Conservation (phyloP, 306 rosid genomes). For the Ochetophila trinervis region DNA sequence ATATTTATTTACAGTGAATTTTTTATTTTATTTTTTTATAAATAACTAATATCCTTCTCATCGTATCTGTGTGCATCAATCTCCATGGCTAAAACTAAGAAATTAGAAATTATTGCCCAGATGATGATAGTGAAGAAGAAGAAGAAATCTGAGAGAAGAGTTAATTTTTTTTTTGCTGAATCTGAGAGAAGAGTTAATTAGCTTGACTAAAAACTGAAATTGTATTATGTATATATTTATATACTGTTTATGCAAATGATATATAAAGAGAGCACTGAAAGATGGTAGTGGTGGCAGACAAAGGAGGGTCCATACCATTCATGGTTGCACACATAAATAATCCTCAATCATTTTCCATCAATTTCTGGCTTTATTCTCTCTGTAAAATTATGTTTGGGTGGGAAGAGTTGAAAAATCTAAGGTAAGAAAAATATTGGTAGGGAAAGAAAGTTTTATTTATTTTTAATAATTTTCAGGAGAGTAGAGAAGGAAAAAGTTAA, state of each 20-base stretch:
- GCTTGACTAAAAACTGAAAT: too few species aligned
- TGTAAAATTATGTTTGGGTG: too few species aligned
- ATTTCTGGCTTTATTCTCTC: not conserved
- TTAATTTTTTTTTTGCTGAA: too few species aligned
- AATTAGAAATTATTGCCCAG: not conserved
- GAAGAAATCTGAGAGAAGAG: not conserved
- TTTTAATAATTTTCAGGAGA: too few species aligned
- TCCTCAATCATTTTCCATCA: constrained; percentile 5
- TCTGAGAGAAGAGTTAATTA: not conserved
- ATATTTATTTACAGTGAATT: too few species aligned
- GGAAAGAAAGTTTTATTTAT: too few species aligned
- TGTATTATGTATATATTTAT: not conserved
- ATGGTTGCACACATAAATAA: not conserved
- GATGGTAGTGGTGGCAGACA: constrained; percentile 20
- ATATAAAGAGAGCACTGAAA: not conserved
- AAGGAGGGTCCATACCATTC: constrained; percentile 31
- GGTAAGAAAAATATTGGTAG: too few species aligned
- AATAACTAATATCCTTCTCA: not conserved
- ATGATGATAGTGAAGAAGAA: not conserved
- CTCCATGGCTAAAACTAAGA: not conserved
- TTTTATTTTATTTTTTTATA: not conserved
- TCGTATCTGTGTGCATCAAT: too few species aligned
- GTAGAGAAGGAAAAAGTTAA: too few species aligned
- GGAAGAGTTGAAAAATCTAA: too few species aligned
- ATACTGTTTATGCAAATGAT: not conserved